A percentile compares a stretch with the other conserved stretches of the same genome.
Evolutionary conservation across 2,329 filamentous ascomycete species (phyloP).

Genomic region (Xylaria sp.): DNA sequence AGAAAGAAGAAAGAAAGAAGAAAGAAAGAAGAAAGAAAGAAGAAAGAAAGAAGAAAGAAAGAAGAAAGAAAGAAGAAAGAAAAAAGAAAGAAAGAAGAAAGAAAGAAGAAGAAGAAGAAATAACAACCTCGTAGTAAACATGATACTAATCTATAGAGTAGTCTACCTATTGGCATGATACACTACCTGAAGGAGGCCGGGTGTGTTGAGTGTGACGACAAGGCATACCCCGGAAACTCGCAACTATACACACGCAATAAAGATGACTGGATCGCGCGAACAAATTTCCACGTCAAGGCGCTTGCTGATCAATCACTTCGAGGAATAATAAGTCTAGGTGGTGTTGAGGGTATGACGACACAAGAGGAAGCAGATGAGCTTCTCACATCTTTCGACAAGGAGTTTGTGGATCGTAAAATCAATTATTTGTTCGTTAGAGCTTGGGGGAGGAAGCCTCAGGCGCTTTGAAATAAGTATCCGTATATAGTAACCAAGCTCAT

Average conservation of each 20-base stretch:
- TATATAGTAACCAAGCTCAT: neutral
- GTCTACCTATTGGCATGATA: constrained; percentile 33
- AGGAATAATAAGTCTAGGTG: constrained; percentile 33
- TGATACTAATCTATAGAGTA: constrained; percentile 12
- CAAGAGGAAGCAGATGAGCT: constrained; percentile 32
- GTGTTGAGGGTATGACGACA: constrained; percentile 34
- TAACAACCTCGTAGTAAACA: too few relatives aligned
- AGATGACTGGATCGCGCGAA: constrained; percentile 20
- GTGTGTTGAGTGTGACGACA: constrained; percentile 31
- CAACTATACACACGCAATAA: constrained; percentile 20
- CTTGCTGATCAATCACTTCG: constrained; percentile 28
- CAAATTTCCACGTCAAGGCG: constrained; percentile 14
- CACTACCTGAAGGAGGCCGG: constrained; percentile 33
- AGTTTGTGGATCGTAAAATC: constrained; percentile 25
- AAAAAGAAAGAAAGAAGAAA: too few relatives aligned
- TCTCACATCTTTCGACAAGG: constrained; percentile 17
- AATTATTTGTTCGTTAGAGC: constrained; percentile 30
- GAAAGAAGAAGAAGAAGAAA: too few relatives aligned
- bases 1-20: too few relatives aligned
- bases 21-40: too few relatives aligned
- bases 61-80: too few relatives aligned
- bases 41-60: too few relatives aligned
- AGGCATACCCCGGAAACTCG: constrained; percentile 25
- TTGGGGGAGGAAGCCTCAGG: constrained; percentile 35
- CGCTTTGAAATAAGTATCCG: neutral